These are phyloP conservation scores for Delphinella strobiligena DNA, from an alignment of 2,329 filamentous ascomycete genomes.

Conservation along the genomic window DNA sequence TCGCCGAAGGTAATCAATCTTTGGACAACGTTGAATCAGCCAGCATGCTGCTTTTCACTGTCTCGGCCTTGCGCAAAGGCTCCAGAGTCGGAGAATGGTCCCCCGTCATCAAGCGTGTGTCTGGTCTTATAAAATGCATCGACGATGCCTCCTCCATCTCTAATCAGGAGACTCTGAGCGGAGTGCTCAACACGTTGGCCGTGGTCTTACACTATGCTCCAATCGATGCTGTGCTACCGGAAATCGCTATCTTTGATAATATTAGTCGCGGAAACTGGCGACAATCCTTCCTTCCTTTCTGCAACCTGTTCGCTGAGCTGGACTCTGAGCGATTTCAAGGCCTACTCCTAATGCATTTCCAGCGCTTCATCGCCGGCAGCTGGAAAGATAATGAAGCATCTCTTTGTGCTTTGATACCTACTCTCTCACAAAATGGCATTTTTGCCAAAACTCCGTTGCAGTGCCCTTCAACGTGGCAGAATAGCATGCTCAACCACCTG, in stretches of 20 bases:
- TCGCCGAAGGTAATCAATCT: slow-evolving; percentile 21
- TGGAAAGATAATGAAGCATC: slow-evolving; percentile 60
- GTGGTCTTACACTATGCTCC: slow-evolving; percentile 65
- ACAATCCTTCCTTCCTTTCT: slow-evolving; percentile 72
- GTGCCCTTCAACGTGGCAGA: slow-evolving; percentile 48
- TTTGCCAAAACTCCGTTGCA: slow-evolving; percentile 39
- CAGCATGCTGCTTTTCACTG: slow-evolving; percentile 49
- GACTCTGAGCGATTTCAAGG: slow-evolving; percentile 63
- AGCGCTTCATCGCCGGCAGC: slow-evolving; percentile 66
- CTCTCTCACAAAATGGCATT: slow-evolving; percentile 36
- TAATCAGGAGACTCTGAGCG: slow-evolving; percentile 11
- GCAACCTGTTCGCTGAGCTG: slow-evolving; percentile 65
- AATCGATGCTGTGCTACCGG: slow-evolving; percentile 64
- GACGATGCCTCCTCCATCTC: slow-evolving; percentile 5
- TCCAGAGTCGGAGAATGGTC: slow-evolving; percentile 63
- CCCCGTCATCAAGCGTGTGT: slow-evolving; percentile 39
- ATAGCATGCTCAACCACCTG: slow-evolving; percentile 28
- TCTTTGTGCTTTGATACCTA: slow-evolving; percentile 56
- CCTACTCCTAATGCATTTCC: slow-evolving; percentile 69
- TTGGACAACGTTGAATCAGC: slow-evolving; percentile 29
- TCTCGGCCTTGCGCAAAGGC: slow-evolving; percentile 72
- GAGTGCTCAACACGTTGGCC: slow-evolving; percentile 38
- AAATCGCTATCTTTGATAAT: slow-evolving; percentile 51
- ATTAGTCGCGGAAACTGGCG: slow-evolving; percentile 56
- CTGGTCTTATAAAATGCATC: slow-evolving; percentile 18